Evolutionary conservation across 2,329 filamentous ascomycete species (phyloP), one percentile per base, ranked within the genome.

Genomic region (Neoarthrinium moseri): DNA sequence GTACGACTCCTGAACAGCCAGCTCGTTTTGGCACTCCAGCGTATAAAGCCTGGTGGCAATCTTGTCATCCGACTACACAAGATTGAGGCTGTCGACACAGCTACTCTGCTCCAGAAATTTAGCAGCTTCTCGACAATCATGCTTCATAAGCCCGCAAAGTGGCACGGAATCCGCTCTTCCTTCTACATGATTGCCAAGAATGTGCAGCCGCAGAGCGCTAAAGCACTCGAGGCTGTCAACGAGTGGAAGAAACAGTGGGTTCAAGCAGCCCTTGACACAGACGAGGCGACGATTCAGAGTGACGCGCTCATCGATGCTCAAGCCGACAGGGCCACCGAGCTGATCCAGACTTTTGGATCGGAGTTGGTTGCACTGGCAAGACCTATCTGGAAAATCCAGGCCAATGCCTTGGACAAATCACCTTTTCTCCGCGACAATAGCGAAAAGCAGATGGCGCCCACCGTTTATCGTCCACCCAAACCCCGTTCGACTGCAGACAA

Each of bases 131-230:
- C 73, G 0, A 35, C 55, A 0, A 53, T 80, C 0, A 33, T 47
- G 18, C 51, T 78, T 0, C 73, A 67, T 56, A 82, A 81, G 53
- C 74, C 73, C 0, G 50, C 6, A 2, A 55, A 6, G 1, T 52
- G 47, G 3, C 73, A 81, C 47, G 56, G 52, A 2, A 72, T 59
- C 17, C 60, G 69, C 4, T 74, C 70, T 0, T 79, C 75, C 0
- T 82, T 80, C 50, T 81, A 82, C 53, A 61, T 80, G 54, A 49
- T 81, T 8, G 76, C 75, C 2, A 67, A 56, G 2, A 52, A 69
- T 3, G 60, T 81, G 0, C 59, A 66, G 33, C 60, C 61, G 5
- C 32, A 58, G 4, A 48, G 51, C 15, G 34, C 52, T 0, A 57
- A 63, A 23, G 74, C 72, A 0, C 3, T 55, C 0, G 24, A 46